Percentiles rank a stretch among this genome's conserved stretches.
Evolutionary conservation across 768 basidiomycete species (phyloP).

Genomic region (Mycena epipterygia): DNA sequence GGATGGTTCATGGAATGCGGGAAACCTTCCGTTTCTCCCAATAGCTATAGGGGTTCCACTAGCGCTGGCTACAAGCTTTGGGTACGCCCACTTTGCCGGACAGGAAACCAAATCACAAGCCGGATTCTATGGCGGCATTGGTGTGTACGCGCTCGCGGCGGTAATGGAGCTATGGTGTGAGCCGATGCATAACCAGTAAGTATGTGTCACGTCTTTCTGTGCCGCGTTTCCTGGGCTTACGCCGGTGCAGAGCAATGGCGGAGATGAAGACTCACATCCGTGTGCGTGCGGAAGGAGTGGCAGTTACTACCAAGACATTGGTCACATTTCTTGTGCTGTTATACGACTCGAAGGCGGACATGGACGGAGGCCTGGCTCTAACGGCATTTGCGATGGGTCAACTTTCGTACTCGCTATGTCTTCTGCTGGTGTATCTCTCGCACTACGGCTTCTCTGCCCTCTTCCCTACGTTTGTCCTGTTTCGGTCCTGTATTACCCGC

Average conservation of each 20-base stretch:
- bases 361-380: conserved; percentile 66
- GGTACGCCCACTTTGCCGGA: conserved; percentile 71
- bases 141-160: conserved; percentile 81
- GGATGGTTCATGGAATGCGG: conserved; percentile 41
- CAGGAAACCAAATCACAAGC: conserved; percentile 71
- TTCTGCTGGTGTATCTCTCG: conserved; percentile 69
- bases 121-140: conserved; percentile 72
- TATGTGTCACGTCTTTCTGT: conserved; percentile 18
- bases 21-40: conserved; percentile 74
- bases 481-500: background rate
- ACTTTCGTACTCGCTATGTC: conserved; percentile 72
- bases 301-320: conserved; percentile 80
- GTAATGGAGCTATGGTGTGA: conserved; percentile 85
- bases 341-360: conserved; percentile 53
- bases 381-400: conserved; percentile 92
- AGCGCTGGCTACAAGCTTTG: conserved; percentile 61
- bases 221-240: conserved; percentile 36
- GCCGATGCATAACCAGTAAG: conserved; percentile 83
- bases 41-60: conserved; percentile 77
- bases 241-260: conserved; percentile 69
- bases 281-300: conserved; percentile 89
- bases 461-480: conserved; percentile 44
- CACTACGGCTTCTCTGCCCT: conserved; percentile 53
- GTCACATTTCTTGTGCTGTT: conserved; percentile 78
- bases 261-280: conserved; percentile 78